Conservation (phyloP, 495 filamentous ascomycete species). For the Chlorociboria aeruginascens region DNA sequence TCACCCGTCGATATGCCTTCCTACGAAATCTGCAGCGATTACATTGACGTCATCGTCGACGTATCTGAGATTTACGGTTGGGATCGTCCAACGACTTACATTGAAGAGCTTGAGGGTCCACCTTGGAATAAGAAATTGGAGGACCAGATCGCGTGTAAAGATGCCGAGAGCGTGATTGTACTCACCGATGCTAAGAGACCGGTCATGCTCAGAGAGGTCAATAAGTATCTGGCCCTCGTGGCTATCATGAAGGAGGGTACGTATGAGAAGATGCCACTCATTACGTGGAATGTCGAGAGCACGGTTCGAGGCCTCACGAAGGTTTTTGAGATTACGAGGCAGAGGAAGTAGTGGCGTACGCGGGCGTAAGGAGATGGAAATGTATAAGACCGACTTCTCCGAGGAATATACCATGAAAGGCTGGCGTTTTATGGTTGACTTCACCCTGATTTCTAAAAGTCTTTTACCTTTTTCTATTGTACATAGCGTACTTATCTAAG, state of each 20-base stretch:
- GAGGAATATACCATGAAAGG: no score
- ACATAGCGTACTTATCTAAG: no score
- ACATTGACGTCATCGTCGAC: conserved; percentile 95
- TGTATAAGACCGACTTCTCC: no score
- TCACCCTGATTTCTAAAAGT: no score
- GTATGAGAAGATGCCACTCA: conserved; percentile 45
- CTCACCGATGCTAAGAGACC: conserved; percentile 65
- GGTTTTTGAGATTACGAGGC: conserved; percentile 45
- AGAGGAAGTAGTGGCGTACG: conserved; percentile 19
- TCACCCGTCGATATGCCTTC: conserved; percentile 82
- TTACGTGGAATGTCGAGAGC: conserved; percentile 44
- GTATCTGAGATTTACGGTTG: conserved; percentile 90
- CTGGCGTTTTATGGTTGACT: no score
- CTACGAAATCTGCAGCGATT: conserved; percentile 97
- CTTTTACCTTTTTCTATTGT: no score
- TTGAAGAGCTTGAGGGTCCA: conserved; percentile 44
- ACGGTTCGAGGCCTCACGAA: conserved; percentile 41
- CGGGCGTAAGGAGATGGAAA: not conserved
- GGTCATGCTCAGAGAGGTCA: conserved; percentile 83
- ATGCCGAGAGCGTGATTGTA: conserved; percentile 70
- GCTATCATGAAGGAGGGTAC: conserved; percentile 60
- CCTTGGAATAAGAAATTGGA: conserved; percentile 52
- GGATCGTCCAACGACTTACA: conserved; percentile 37
- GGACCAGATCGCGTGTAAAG: conserved; percentile 46
- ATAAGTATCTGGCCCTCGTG: conserved; percentile 71